phyloP scores from a whole-genome alignment of 192 early-diverging fungal species.

The Coemansia biformis region DNA sequence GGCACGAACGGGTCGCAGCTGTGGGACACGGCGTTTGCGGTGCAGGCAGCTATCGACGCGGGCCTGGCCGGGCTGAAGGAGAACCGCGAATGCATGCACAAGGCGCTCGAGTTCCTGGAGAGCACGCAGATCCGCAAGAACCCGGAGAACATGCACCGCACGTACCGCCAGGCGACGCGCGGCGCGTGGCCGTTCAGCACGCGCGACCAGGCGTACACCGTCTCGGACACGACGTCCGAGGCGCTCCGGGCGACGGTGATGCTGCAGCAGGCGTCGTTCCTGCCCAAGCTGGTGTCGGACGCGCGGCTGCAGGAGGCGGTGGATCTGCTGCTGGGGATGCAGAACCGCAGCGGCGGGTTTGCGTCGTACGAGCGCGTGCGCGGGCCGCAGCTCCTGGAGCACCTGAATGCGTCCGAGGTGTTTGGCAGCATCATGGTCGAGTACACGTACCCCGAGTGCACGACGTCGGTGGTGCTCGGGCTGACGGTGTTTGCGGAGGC shows the following conservation, averaged over 20 bases:
- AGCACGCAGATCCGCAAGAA: conserved; percentile 76
- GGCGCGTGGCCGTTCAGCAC: conserved; percentile 98
- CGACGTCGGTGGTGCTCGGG: conserved; percentile 85
- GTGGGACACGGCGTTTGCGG: conserved; percentile 90
- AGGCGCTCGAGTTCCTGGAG: conserved; percentile 79
- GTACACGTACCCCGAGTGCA: conserved; percentile 96
- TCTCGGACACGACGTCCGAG: conserved; percentile 93
- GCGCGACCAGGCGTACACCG: conserved; percentile 87
- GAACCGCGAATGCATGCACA: conserved; percentile 63
- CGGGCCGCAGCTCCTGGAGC: conserved; percentile 74
- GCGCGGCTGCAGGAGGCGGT: conserved; percentile 80
- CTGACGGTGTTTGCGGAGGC: conserved; percentile 69
- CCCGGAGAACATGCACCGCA: conserved; percentile 58
- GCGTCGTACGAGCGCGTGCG: conserved; percentile 86
- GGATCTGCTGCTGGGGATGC: conserved; percentile 88
- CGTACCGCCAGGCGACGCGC: conserved; percentile 76
- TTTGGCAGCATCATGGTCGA: conserved; percentile 98
- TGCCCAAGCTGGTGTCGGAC: conserved; percentile 57
- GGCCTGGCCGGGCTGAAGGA: conserved; percentile 65
- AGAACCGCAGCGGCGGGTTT: conserved; percentile 88
- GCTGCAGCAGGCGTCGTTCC: conserved; percentile 61
- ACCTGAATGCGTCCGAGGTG: conserved; percentile 92
- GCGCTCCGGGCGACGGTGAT: conserved; percentile 77
- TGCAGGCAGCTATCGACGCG: conserved; percentile 78
- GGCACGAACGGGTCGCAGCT: conserved; percentile 96